phyloP scores from a whole-genome alignment of 495 filamentous ascomycete genomes.

The Neurospora sp. region DNA sequence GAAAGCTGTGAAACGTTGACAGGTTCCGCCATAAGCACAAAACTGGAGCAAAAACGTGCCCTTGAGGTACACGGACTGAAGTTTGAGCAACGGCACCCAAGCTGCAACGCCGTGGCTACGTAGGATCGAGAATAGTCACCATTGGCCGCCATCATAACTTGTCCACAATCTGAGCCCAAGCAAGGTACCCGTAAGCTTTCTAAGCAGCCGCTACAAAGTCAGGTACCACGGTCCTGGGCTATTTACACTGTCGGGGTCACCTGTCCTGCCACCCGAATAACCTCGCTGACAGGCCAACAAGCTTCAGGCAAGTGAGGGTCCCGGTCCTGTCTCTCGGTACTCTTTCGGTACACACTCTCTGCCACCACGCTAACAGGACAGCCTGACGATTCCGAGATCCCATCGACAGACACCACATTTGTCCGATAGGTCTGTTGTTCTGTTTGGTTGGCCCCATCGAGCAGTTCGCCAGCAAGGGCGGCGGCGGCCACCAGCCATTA shows the following conservation, averaged over 20 bases:
- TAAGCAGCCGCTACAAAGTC: not conserved
- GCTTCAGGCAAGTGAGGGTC: not conserved
- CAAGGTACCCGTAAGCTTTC: not conserved
- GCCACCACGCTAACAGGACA: not conserved
- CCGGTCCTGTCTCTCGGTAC: not conserved
- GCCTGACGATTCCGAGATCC: constrained; percentile 7
- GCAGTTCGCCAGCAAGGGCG: constrained; percentile 18
- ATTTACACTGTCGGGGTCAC: not conserved
- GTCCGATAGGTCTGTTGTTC: constrained; percentile 17
- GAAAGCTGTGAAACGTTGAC: not conserved
- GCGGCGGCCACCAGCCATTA: not conserved
- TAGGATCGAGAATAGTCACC: not conserved
- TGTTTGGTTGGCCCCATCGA: constrained; percentile 4
- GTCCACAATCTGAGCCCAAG: not conserved
- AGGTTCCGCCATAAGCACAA: not conserved
- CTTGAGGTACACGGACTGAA: not conserved
- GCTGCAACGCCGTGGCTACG: not conserved
- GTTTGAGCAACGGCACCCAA: not conserved
- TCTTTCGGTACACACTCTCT: not conserved
- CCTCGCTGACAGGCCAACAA: not conserved
- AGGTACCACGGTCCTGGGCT: not conserved
- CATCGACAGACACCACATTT: constrained; percentile 4
- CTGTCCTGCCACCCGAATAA: not conserved
- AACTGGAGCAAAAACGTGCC: not conserved
- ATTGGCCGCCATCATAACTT: not conserved